Evolutionary conservation across 257 asterid genomes (phyloP).

Genomic region (Przewalskia tangutica): DNA sequence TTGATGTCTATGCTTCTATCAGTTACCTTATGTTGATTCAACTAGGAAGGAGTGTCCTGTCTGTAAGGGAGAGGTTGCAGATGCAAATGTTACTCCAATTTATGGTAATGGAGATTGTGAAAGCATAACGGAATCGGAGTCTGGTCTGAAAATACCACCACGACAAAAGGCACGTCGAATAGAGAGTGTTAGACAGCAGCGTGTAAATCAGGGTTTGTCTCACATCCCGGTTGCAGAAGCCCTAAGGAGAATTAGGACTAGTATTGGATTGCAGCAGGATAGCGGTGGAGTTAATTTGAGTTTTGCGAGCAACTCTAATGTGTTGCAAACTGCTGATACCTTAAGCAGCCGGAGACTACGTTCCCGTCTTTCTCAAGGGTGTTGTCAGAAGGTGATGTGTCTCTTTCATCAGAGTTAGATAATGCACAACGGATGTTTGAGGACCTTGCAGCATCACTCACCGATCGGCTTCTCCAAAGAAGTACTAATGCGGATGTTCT

Average conservation of each 20-base stretch:
- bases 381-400: slow-evolving; percentile 63
- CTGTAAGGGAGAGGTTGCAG: slow-evolving; percentile 49
- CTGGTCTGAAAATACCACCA: slow-evolving; percentile 33
- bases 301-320: slow-evolving; percentile 15
- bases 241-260: slow-evolving; percentile 39
- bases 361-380: slow-evolving; percentile 59
- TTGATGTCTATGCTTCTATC: slow-evolving; percentile 51
- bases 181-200: slow-evolving; percentile 45
- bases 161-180: slow-evolving; percentile 47
- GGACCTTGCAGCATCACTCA: slow-evolving; percentile 58
- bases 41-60: slow-evolving; percentile 42
- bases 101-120: slow-evolving; percentile 35
- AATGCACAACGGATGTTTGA: slow-evolving; percentile 65
- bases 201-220: slow-evolving; percentile 20
- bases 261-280: slow-evolving; percentile 30
- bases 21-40: slow-evolving; percentile 37
- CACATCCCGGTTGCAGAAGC: slow-evolving; percentile 49
- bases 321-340: slow-evolving; percentile 22
- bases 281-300: slow-evolving; percentile 11
- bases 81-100: slow-evolving; percentile 30
- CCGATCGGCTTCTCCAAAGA: slow-evolving; percentile 28
- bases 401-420: slow-evolving; percentile 65
- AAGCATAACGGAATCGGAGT: slow-evolving; percentile 17
- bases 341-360: slow-evolving; percentile 28
- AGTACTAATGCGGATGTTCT: slow-evolving; percentile 14